Conservation (phyloP, 495 filamentous ascomycete species). For the Podospora fimiseda region DNA sequence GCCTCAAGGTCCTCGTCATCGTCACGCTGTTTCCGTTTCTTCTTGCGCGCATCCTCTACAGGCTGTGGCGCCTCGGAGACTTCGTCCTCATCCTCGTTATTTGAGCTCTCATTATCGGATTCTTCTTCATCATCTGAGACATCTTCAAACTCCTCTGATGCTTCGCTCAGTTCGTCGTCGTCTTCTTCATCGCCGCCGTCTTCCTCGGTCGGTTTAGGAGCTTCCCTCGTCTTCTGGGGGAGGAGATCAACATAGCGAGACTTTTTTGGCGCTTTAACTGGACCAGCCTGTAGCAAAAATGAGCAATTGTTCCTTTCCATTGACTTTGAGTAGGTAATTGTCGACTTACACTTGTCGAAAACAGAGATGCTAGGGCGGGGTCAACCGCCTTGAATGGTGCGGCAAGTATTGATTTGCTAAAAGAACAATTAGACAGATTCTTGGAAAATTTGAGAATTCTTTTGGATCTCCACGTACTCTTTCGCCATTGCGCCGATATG, state of each 20-base stretch:
- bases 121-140: slow-evolving; percentile 22
- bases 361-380: slow-evolving; percentile 70
- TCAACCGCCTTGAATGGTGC: slow-evolving; percentile 55
- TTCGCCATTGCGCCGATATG: slow-evolving; percentile 20
- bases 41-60: slow-evolving; percentile 39
- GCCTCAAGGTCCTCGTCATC: slow-evolving; percentile 73
- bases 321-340: slow-evolving; percentile 24
- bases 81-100: slow-evolving; percentile 34
- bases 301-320: slow-evolving; percentile 10
- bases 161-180: slow-evolving; percentile 21
- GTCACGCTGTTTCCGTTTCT: slow-evolving; percentile 71
- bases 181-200: slow-evolving; percentile 24
- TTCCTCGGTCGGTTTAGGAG: slow-evolving; percentile 9
- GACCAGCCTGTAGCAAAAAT: slow-evolving; percentile 53
- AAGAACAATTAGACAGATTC: slow-evolving; percentile 1
- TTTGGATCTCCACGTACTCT: slow-evolving; percentile 12
- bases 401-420: slow-evolving; percentile 28
- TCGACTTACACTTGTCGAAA: slow-evolving; percentile 74
- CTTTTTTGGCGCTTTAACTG: slow-evolving; percentile 53
- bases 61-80: slow-evolving; percentile 26
- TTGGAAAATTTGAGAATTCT: no score
- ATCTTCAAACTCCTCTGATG: slow-evolving; percentile 30
- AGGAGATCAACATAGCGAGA: slow-evolving; percentile 41
- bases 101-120: slow-evolving; percentile 21
- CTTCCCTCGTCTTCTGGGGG: slow-evolving; percentile 19